Evolutionary conservation across 2,329 filamentous ascomycete genomes (phyloP).

Genomic region (Acrodontium crateriforme): DNA sequence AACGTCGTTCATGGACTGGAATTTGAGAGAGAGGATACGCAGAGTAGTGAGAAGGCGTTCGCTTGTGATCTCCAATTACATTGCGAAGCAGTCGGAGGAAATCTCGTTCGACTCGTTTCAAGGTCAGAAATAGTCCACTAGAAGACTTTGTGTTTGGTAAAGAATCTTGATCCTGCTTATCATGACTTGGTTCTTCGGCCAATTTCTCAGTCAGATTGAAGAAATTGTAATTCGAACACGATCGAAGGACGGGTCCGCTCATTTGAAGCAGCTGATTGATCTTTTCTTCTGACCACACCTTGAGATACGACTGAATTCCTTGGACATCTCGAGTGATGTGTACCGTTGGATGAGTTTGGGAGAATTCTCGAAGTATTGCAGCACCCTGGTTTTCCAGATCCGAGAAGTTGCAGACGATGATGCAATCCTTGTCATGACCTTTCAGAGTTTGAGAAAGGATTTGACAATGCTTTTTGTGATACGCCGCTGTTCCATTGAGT

Average conservation of each 20-base stretch:
- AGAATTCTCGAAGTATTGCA: constrained; percentile 46
- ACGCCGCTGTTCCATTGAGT: constrained; percentile 45
- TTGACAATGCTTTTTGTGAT: constrained; percentile 48
- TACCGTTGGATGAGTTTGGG: constrained; percentile 53
- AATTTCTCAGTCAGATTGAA: constrained; percentile 53
- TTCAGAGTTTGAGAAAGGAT: constrained; percentile 47
- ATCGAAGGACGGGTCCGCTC: constrained; percentile 45
- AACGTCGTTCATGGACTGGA: constrained; percentile 45
- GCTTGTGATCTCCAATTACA: constrained; percentile 39
- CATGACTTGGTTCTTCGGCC: constrained; percentile 6
- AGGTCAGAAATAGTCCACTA: constrained; percentile 46
- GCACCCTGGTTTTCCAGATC: constrained; percentile 54
- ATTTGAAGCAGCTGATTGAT: constrained; percentile 45
- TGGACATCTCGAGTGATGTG: constrained; percentile 53
- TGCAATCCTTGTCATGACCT: constrained; percentile 44
- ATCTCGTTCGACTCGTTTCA: constrained; percentile 55
- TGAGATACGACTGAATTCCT: constrained; percentile 50
- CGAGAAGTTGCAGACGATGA: constrained; percentile 58
- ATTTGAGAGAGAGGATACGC: constrained; percentile 52
- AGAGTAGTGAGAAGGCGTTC: constrained; percentile 44
- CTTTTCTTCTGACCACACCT: constrained; percentile 39
- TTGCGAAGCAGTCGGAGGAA: constrained; percentile 56
- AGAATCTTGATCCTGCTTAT: no score
- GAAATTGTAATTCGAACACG: constrained; percentile 62
- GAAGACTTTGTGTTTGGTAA: no score